Base-by-base conservation (phyloP, 257 asterid species). In the Jacaranda copaia region DNA sequence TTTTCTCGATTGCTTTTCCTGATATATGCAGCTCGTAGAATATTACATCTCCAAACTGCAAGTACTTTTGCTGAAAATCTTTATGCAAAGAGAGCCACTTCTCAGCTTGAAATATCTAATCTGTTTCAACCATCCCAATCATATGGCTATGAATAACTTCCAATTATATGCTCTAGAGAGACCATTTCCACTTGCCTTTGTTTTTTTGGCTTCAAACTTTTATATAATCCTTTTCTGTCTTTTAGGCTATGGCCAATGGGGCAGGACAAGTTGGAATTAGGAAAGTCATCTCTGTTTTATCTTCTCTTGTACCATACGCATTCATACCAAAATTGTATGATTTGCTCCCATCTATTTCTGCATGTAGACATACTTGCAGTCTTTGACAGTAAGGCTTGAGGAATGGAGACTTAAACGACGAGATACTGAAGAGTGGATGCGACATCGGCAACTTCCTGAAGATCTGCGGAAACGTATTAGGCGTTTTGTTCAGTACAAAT, bases 371-470 rank as follows among this genome's bases (percentile, higher is more conserved):
- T 94, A 94, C 90, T 78, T 94, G 85, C 97, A 94, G 68, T 94
- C 98, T 48, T 71, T 94, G 73, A 92, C 98, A 15, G 56, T 94
- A 48, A 86, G 98, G 84, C 90, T 89, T 0, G 98, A 92, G 87
- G 97, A 94, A 77, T 92, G 98, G 98, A 88, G 98, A 76, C 92
- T 94, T 32, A 94, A 86, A 86, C 83, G 93, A 82, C 82, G 97
- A 74, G 98, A 94, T 77, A 92, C 97, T 1, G 98, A 94, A 83
- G 98, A 94, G 85, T 94, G 98, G 98, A 94, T 92, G 98, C 69
- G 86, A 68, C 98, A 94, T 79, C 94, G 98, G n/a, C 98, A 94
- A 78, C 97, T 94, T 43, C 98, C 97, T 5, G 97, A 92, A 77
- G 94, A 90, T 80, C 72, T 94, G 87, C 87, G 93, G 82, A 82